phyloP scores from a whole-genome alignment of 495 filamentous ascomycete species.

The Copromyces sp. region DNA sequence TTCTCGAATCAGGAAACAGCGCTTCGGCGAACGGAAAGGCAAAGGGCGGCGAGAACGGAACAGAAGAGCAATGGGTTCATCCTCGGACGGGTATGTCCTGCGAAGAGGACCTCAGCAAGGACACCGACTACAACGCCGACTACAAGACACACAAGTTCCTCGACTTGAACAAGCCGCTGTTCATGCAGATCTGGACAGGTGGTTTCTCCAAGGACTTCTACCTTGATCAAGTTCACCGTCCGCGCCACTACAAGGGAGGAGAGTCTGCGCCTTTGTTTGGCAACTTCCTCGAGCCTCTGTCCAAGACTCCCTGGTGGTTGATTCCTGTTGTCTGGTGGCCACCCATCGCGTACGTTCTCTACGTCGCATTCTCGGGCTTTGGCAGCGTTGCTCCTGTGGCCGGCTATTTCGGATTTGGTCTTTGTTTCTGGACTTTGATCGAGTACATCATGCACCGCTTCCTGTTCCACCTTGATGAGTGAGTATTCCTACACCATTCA shows the following conservation, averaged over 20 bases:
- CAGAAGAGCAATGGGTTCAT: conserved; percentile 34
- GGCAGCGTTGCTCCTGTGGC: conserved; percentile 28
- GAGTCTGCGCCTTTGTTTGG: conserved; percentile 91
- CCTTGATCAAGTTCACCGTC: conserved; percentile 88
- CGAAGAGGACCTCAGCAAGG: conserved; percentile 75
- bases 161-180: conserved; percentile 75
- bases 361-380: conserved; percentile 49
- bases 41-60: conserved; percentile 16
- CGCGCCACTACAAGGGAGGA: conserved; percentile 87
- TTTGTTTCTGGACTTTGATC: conserved; percentile 77
- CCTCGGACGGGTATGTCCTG: conserved; percentile 74
- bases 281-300: conserved; percentile 92
- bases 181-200: conserved; percentile 81
- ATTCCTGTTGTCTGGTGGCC: conserved; percentile 85
- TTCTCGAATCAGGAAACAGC: conserved; percentile 47
- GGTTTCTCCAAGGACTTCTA: conserved; percentile 92
- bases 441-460: conserved; percentile 88
- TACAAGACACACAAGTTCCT: conserved; percentile 87
- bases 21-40: conserved; percentile 18
- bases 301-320: conserved; percentile 87
- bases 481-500: conserved; percentile 24
- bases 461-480: conserved; percentile 90
- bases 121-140: conserved; percentile 66
- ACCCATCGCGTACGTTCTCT: conserved; percentile 62
- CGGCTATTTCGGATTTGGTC: conserved; percentile 52